These are phyloP conservation scores for Peniophora sp. DNA, from an alignment of 1,284 basidiomycete genomes.

Conservation along the genomic window DNA sequence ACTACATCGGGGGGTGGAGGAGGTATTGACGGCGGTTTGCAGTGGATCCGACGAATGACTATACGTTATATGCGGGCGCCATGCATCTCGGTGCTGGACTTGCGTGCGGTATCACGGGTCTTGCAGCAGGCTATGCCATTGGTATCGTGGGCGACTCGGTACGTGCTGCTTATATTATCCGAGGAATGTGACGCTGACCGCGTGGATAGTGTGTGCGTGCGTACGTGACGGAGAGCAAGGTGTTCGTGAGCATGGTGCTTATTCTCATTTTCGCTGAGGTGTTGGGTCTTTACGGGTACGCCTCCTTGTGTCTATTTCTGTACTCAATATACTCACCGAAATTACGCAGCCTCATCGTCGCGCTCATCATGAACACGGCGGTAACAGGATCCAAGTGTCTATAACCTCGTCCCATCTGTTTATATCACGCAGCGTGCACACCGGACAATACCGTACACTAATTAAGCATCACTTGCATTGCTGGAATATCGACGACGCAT, in stretches of 20 bases:
- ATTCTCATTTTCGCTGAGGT: slow-evolving; percentile 96
- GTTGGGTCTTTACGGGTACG: slow-evolving; percentile 79
- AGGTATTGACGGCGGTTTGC: slow-evolving; percentile 1
- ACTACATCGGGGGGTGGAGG: background rate
- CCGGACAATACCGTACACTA: too few species aligned
- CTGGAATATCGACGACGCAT: too few species aligned
- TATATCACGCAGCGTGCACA: too few species aligned
- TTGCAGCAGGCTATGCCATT: slow-evolving; percentile 98
- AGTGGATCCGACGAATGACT: slow-evolving; percentile 61
- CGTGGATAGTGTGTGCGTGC: slow-evolving; percentile 55
- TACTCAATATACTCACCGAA: slow-evolving; percentile 3
- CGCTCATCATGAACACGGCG: slow-evolving; percentile 8
- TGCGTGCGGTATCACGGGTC: slow-evolving; percentile 85
- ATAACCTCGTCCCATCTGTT: background rate
- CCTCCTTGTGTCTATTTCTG: slow-evolving; percentile 5
- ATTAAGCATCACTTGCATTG: too few species aligned
- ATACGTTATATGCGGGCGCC: slow-evolving; percentile 82
- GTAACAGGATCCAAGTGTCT: slow-evolving; percentile 3
- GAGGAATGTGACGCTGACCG: background rate
- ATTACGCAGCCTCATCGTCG: slow-evolving; percentile 68
- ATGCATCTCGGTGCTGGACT: slow-evolving; percentile 93
- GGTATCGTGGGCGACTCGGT: slow-evolving; percentile 94
- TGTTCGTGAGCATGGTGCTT: slow-evolving; percentile 87
- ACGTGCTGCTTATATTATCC: slow-evolving; percentile 21
- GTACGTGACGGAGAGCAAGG: slow-evolving; percentile 78